Evolutionary conservation across 495 filamentous ascomycete genomes (phyloP), one percentile per base, ranked within the genome.

Genomic region (Daldinia caldariorum): DNA sequence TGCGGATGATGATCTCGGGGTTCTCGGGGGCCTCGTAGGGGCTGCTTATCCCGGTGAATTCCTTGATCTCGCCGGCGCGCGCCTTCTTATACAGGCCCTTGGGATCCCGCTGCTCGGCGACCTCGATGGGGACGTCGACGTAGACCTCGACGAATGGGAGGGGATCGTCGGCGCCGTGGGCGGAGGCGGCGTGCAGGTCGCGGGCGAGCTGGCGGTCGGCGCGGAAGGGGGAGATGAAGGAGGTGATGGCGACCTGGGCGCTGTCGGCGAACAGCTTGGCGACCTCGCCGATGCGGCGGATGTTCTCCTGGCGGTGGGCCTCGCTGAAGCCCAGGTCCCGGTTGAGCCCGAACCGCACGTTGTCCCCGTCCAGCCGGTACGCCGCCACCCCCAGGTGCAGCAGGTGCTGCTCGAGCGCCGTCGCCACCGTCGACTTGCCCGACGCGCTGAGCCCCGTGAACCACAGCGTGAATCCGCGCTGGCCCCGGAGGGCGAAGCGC

Each of bases 21-120:
- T 87, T 85, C 78, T 89, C 88, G 20, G 95, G 96, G 51, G 87
- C 91, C 87, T 99, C 95, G 80, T 99, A 99, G 4, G 95, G 95
- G 32, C 94, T 93, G 56, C 86, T 89, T 66, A 99, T 92, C 9
- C 95, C 96, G 12, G 95, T 99, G 76, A 99, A 99, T 71, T 98
- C 94, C 84, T 94, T 94, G 76, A 98, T 97, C 76, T 94, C 87
- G 13, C 95, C 95, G 55, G 89, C 89, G 16, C 94, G 84, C 6
- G 95, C 95, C 88, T 97, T 97, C 88, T 96, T 96, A 78, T 99
- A 99, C 62, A 99, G 79, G 8, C 94, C 96, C 87, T 99, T 99
- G 26, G 95, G 95, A 77, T 99, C 95, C 64, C 95, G 85, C 83
- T 91, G 79, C 86, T 99, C 96, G n/a, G 96, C 95, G 38, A 92